Conservation (phyloP, 495 filamentous ascomycete genomes). For the Penicillium malachiteum region DNA sequence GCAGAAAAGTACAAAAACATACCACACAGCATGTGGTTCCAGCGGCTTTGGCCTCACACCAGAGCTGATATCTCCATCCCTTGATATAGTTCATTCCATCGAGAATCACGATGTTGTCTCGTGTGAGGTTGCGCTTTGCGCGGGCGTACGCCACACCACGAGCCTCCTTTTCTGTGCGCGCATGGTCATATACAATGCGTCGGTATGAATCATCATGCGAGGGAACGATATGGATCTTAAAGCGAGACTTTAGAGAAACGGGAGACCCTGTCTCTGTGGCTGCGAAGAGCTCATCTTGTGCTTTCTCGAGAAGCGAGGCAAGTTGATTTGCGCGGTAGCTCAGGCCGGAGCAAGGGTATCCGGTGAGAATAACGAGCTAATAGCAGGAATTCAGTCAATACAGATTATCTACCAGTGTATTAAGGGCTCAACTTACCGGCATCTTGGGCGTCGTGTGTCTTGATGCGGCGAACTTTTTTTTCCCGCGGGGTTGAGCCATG, state of each 20-base stretch:
- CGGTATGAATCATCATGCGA: conserved; percentile 47
- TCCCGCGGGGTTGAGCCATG: conserved; percentile 32
- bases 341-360: conserved; percentile 91
- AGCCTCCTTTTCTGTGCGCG: conserved; percentile 82
- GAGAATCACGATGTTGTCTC: conserved; percentile 81
- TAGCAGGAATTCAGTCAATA: background rate
- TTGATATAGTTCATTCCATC: conserved; percentile 98
- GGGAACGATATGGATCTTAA: conserved; percentile 58
- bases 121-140: conserved; percentile 75
- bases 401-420: background rate
- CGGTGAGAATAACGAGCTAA: conserved; percentile 90
- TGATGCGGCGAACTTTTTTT: conserved; percentile 23
- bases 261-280: conserved; percentile 33
- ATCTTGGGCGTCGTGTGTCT: conserved; percentile 21
- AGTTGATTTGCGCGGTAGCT: conserved; percentile 83
- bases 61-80: conserved; percentile 93
- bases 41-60: conserved; percentile 88
- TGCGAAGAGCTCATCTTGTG: conserved; percentile 56
- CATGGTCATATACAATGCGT: conserved; percentile 53
- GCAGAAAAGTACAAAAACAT: conserved; percentile 20
- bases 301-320: conserved; percentile 43
- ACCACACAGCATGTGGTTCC: conserved; percentile 81
- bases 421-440: conserved; percentile 25
- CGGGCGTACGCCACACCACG: conserved; percentile 83
- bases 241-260: conserved; percentile 48